These are phyloP conservation scores for Aspergillus campestris DNA, from an alignment of 495 filamentous ascomycete genomes.

Conservation along the genomic window DNA sequence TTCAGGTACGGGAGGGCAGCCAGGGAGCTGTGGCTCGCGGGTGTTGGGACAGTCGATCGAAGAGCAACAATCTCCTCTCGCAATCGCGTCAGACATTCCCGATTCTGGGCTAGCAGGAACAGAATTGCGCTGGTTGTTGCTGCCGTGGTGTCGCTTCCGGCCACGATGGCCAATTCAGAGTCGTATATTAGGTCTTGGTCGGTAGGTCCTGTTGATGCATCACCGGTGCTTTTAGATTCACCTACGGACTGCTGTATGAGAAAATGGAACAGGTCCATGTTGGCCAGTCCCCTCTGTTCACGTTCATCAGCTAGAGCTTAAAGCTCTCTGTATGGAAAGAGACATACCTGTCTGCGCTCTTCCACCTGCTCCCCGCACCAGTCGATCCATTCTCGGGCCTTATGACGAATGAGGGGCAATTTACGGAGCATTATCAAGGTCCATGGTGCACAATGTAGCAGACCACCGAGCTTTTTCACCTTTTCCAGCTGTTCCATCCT, in stretches of 20 bases:
- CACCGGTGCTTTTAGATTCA: not conserved
- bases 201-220: no score
- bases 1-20: conserved; percentile 14
- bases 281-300: not conserved
- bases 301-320: no score
- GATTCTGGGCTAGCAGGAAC: conserved; percentile 26
- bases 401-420: not conserved
- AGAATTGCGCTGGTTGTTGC: conserved; percentile 20
- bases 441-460: conserved; percentile 11
- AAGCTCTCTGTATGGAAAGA: no score
- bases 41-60: not conserved
- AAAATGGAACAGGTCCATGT: not conserved
- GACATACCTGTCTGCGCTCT: conserved; percentile 2
- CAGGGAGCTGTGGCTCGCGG: no score
- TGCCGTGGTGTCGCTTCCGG: conserved; percentile 23
- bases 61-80: conserved; percentile 9
- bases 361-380: conserved; percentile 12
- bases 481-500: not conserved
- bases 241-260: not conserved
- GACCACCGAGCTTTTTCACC: not conserved
- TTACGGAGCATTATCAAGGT: not conserved
- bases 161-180: conserved; percentile 1
- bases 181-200: not conserved
- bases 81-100: conserved; percentile 11
- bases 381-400: not conserved